Conservation (phyloP, 148 eudicot genomes). For the Cornus controversa region DNA sequence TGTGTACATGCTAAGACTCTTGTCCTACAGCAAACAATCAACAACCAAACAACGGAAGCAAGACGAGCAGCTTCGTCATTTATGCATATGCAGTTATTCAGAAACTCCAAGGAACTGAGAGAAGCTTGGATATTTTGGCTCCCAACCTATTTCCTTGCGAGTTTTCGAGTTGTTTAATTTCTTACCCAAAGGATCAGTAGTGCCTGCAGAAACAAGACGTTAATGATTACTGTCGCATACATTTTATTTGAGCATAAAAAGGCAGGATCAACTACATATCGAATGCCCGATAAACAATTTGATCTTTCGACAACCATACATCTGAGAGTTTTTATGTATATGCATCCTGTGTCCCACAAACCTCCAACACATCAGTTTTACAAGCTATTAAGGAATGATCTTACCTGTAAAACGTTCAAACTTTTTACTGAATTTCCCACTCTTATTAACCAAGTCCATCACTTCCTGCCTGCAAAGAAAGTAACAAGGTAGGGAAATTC, state of each 20-base stretch:
- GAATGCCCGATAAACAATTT: neutral
- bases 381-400: neutral
- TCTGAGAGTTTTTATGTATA: neutral
- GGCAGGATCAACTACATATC: neutral
- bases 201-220: conserved; percentile 37
- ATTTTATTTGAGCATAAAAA: neutral
- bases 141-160: conserved; percentile 64
- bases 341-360: too few relatives aligned
- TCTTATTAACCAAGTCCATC: conserved; percentile 75
- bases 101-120: conserved; percentile 60
- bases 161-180: conserved; percentile 71
- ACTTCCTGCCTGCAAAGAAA: conserved; percentile 67
- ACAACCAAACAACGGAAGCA: neutral
- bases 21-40: neutral
- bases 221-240: neutral
- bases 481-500: neutral
- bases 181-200: conserved; percentile 76
- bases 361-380: neutral
- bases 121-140: conserved; percentile 79
- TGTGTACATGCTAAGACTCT: neutral
- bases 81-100: conserved; percentile 11
- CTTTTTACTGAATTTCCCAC: conserved; percentile 67
- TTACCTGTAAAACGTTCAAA: conserved; percentile 81
- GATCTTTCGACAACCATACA: neutral
- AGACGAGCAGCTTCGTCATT: neutral